Evolutionary conservation across 2,329 filamentous ascomycete genomes (phyloP).

Genomic region (Phoma sp.): DNA sequence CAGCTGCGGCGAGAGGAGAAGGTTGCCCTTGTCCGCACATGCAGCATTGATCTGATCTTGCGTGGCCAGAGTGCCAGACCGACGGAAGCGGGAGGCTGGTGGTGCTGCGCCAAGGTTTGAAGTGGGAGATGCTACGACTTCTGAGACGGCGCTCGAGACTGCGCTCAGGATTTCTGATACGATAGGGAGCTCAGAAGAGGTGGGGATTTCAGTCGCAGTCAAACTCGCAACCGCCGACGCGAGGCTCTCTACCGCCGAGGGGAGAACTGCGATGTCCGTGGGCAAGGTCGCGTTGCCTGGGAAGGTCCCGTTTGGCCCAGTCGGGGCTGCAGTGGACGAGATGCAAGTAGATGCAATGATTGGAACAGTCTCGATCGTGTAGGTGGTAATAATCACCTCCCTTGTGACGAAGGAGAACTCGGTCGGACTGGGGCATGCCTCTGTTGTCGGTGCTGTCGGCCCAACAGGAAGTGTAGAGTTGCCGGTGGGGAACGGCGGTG

Average conservation of each 20-base stretch:
- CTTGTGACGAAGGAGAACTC: constrained; percentile 20
- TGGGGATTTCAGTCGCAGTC: neutral
- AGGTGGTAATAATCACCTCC: constrained; percentile 20
- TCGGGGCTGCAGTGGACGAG: neutral
- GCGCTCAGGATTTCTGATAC: constrained; percentile 7
- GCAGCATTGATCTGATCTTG: constrained; percentile 35
- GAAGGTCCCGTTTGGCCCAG: constrained; percentile 4
- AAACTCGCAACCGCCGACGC: neutral
- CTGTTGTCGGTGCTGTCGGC: constrained; percentile 20
- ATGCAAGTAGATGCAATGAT: constrained; percentile 9
- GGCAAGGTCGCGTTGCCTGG: constrained; percentile 2
- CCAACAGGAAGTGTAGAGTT: constrained; percentile 21
- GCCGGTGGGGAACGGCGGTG: constrained; percentile 17
- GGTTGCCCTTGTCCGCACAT: constrained; percentile 32
- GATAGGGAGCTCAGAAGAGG: neutral
- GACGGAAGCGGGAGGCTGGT: constrained; percentile 16
- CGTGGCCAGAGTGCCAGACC: constrained; percentile 30
- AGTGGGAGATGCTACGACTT: constrained; percentile 3
- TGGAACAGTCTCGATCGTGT: constrained; percentile 18
- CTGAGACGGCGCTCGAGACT: constrained; percentile 7
- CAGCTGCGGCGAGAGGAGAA: constrained; percentile 39
- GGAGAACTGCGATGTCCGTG: neutral
- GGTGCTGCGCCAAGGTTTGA: neutral
- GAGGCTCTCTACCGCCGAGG: constrained; percentile 1
- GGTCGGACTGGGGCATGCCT: constrained; percentile 23